Evolutionary conservation across 2,329 filamentous ascomycete species (phyloP).

Genomic region (Colletotrichum caudatum): DNA sequence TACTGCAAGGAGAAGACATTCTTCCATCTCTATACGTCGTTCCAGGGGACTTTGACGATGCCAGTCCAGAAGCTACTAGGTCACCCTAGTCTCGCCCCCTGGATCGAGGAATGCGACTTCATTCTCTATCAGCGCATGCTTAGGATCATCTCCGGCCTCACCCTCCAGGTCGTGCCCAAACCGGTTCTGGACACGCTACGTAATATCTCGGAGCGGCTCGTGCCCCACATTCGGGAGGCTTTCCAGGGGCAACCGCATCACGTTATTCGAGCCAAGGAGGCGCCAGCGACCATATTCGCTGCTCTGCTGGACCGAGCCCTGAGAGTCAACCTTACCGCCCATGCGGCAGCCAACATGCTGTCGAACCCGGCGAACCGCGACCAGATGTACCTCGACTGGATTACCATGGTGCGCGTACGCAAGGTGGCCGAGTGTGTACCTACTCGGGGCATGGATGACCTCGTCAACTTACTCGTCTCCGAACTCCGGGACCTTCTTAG

Average conservation of each 20-base stretch:
- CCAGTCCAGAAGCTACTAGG: constrained; percentile 94
- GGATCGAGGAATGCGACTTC: constrained; percentile 97
- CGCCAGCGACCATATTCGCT: constrained; percentile 89
- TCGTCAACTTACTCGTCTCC: constrained; percentile 70
- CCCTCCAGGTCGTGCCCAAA: constrained; percentile 90
- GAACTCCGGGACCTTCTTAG: constrained; percentile 79
- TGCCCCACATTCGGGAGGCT: constrained; percentile 83
- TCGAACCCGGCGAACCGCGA: constrained; percentile 90
- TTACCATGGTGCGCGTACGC: constrained; percentile 72
- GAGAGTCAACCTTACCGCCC: constrained; percentile 91
- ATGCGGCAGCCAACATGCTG: constrained; percentile 93
- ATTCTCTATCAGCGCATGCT: constrained; percentile 98
- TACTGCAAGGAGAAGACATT: constrained; percentile 98
- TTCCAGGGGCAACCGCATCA: constrained; percentile 89
- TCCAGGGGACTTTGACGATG: constrained; percentile 95
- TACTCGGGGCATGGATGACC: constrained; percentile 73
- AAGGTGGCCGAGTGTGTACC: constrained; percentile 75
- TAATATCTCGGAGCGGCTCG: constrained; percentile 85
- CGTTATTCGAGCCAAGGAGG: constrained; percentile 87
- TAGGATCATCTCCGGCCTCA: constrained; percentile 87
- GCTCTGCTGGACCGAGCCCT: constrained; percentile 87
- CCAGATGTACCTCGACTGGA: constrained; percentile 96
- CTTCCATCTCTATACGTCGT: constrained; percentile 93
- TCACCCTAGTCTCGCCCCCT: constrained; percentile 83
- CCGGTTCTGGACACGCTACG: constrained; percentile 87